phyloP scores from a whole-genome alignment of 2,329 filamentous ascomycete species.

The Dendrostoma leiphaemia region DNA sequence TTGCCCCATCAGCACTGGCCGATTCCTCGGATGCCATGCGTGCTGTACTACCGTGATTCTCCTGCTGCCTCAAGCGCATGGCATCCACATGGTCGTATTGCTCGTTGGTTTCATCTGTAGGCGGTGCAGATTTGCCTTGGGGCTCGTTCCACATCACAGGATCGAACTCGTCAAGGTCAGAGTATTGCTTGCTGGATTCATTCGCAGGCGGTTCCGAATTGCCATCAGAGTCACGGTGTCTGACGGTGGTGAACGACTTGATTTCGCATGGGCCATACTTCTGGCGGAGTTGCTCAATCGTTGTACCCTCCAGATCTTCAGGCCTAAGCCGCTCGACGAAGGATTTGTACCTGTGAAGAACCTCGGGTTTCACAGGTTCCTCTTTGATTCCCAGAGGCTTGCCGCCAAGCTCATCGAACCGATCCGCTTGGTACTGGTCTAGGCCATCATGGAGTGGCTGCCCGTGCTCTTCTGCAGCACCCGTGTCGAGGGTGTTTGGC shows the following conservation, averaged over 20 bases:
- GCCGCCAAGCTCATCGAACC: not conserved
- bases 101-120: not conserved
- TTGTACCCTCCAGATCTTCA: not conserved
- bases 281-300: not conserved
- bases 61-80: constrained; percentile 33
- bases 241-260: constrained; percentile 22
- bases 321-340: not conserved
- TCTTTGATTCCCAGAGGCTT: constrained; percentile 27
- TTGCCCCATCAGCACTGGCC: constrained; percentile 28
- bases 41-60: constrained; percentile 6
- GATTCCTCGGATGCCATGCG: not conserved
- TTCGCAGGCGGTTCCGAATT: constrained; percentile 9
- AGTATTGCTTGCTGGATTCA: constrained; percentile 27
- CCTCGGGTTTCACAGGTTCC: constrained; percentile 3
- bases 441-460: constrained; percentile 40
- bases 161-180: constrained; percentile 40
- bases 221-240: constrained; percentile 24
- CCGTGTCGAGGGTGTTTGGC: constrained; percentile 35
- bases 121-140: constrained; percentile 9
- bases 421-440: constrained; percentile 35
- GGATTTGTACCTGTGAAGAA: constrained; percentile 6
- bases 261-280: constrained; percentile 18
- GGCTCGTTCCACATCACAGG: constrained; percentile 25
- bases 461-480: constrained; percentile 26
- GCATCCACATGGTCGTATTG: not conserved